Base-by-base conservation (phyloP, 768 basidiomycete genomes). In the Rhodotorula kratochvilovae region DNA sequence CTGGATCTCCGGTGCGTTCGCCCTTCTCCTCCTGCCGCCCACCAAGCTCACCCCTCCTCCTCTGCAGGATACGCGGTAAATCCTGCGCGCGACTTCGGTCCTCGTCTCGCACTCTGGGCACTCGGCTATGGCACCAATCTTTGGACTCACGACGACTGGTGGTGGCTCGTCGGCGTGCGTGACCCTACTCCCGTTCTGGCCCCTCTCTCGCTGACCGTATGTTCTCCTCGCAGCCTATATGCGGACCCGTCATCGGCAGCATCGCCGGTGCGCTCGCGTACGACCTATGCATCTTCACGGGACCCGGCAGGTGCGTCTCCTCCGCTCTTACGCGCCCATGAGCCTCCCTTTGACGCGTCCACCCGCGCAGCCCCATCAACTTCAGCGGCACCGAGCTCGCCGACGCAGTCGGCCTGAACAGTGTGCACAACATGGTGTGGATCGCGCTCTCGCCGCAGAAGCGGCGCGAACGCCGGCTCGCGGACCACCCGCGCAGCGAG, bases 81-180 rank as follows among this genome's bases (percentile, higher is more conserved):
- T 27, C 51, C 55, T 1, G 72, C 72, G 3, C 61, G 72, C 5
- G 68, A 74, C 35, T 27, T 74, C 33, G 72, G 72, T 2, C 72
- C 72, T 29, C 56, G 72, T 0, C 46, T 74, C 29, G 72, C 72
- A 10, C 43, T 74, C 12, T 70, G 68, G 68, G 58, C 35, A 3
- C 15, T 74, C 39, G 72, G 72, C 0, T 74, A 74, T 54, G 68
- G 72, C 5, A 70, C 43, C 0, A 25, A 64, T n/a, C 61, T 74
- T 11, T 74, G 72, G 72, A 55, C 57, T 2, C 68, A 70, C 54
- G 58, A 74, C 19, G 27, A 42, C 25, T 63, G 58, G 51, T 74
- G 72, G 72, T 74, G 72, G 72, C 39, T 74, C 27, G 33, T 59
- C 23, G 72, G 72, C 13, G 72, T 69, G 39, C 31, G 72, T 50